Base-by-base conservation (phyloP, 2,329 filamentous ascomycete genomes). In the Aspergillus nomiae region DNA sequence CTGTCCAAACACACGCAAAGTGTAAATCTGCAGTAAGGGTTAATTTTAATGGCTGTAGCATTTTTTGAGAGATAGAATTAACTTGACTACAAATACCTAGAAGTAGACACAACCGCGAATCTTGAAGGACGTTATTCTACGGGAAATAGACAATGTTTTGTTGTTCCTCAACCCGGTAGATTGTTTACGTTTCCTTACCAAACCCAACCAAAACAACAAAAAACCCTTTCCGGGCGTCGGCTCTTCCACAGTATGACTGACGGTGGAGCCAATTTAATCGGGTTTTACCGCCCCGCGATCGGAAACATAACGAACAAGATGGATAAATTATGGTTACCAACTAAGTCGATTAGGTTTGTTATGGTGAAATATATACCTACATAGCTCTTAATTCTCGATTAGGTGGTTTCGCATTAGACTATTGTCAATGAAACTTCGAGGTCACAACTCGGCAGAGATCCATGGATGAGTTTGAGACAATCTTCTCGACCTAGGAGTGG, bases 151-250 rank as follows among this genome's bases (percentile, higher is more conserved):
- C 26, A 24, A 19, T 69, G 64, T 69, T 69, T 67, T 61, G 65
- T 62, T 65, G 56, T 69, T 68, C 55, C 67, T 67, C 58, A 59
- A 65, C 65, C 50, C 38, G 64, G 67, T 64, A 67, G 55, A 65
- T 50, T 69, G 63, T 69, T 66, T 66, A 69, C 65, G 11, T 54
- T 24, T 9, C 28, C 21, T 54, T n/a, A 54, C 51, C 32, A 30
- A 54, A 36, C 30, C 30, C 43, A 24, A 24, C 43, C 43, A 48
- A 19, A 48, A 26, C 12, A 8, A 48, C 8, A 48, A 26, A 16
- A 45, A 14, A 24, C 3, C 28, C n/a, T 10, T 28, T 56, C 50
- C 58, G 34, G 48, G 57, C 46, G 55, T 63, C 62, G 62, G 64
- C 54, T 63, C 56, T 24, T 24, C 21, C 21, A 24, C 21, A 24